These are phyloP conservation scores for Coniferiporia sulphurascens DNA, from an alignment of 1,284 basidiomycete species.

Conservation along the genomic window DNA sequence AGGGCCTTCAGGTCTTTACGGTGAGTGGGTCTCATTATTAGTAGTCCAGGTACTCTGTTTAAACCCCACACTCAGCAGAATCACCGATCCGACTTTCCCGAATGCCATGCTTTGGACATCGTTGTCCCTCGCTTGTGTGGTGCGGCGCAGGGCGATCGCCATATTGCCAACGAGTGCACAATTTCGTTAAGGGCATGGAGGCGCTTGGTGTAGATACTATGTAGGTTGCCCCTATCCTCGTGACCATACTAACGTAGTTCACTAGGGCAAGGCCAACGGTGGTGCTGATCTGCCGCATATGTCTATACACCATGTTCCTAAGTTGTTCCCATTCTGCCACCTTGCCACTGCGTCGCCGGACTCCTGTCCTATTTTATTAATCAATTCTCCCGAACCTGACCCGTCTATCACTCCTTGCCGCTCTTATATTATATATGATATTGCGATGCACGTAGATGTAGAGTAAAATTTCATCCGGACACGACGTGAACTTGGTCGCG, in stretches of 20 bases:
- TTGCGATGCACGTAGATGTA: slow-evolving; percentile 16
- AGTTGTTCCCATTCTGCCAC: background rate
- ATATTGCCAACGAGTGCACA: too few species aligned
- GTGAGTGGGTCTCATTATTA: too few species aligned
- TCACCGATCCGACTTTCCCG: too few species aligned
- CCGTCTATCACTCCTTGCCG: background rate
- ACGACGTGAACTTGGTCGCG: background rate
- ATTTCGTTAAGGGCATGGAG: too few species aligned
- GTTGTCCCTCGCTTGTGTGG: too few species aligned
- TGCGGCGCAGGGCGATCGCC: too few species aligned
- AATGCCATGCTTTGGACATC: too few species aligned
- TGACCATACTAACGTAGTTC: slow-evolving; percentile 16
- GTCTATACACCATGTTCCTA: background rate
- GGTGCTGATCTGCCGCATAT: slow-evolving; percentile 36
- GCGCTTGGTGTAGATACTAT: too few species aligned
- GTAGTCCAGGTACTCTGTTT: too few species aligned
- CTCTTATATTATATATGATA: slow-evolving; percentile 2
- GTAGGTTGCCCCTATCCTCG: slow-evolving; percentile 34
- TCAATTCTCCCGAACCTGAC: slow-evolving; percentile 2
- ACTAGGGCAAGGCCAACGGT: slow-evolving; percentile 45
- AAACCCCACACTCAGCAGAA: too few species aligned
- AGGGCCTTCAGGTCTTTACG: too few species aligned
- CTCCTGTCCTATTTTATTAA: background rate
- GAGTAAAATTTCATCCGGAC: background rate
- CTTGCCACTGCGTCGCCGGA: background rate